Conservation (phyloP, 495 filamentous ascomycete species). For the Penicillium arizonense region DNA sequence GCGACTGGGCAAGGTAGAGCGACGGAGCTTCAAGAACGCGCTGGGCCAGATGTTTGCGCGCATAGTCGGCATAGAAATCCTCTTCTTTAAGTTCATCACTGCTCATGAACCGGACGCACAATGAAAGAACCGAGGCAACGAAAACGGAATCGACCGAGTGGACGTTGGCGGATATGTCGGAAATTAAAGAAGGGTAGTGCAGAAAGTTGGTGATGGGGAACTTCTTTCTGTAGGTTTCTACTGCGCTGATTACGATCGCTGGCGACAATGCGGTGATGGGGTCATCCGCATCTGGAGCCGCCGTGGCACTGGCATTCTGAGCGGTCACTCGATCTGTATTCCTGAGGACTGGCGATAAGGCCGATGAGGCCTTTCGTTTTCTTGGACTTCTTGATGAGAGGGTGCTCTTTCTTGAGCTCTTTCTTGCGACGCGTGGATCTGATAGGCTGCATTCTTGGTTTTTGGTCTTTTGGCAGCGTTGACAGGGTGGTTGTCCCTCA, state of each 20-base stretch:
- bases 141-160: conserved; percentile 41
- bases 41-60: conserved; percentile 34
- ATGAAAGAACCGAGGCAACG: conserved; percentile 37
- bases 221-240: conserved; percentile 42
- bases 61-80: conserved; percentile 38
- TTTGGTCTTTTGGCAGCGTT: conserved; percentile 32
- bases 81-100: conserved; percentile 27
- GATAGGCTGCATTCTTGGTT: conserved; percentile 28
- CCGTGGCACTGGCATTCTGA: not conserved
- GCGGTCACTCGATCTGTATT: not conserved
- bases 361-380: conserved; percentile 14
- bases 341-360: not conserved
- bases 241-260: conserved; percentile 36
- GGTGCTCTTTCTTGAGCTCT: conserved; percentile 1
- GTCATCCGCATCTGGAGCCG: conserved; percentile 8
- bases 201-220: conserved; percentile 45
- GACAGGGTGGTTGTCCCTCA: conserved; percentile 39
- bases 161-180: conserved; percentile 35
- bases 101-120: conserved; percentile 40
- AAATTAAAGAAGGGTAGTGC: conserved; percentile 43
- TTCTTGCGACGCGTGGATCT: conserved; percentile 25
- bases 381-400: conserved; percentile 1
- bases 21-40: conserved; percentile 42
- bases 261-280: conserved; percentile 28
- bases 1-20: conserved; percentile 40